Conservation (phyloP, 352 stramenopile species). For the Pythium diclinum region DNA sequence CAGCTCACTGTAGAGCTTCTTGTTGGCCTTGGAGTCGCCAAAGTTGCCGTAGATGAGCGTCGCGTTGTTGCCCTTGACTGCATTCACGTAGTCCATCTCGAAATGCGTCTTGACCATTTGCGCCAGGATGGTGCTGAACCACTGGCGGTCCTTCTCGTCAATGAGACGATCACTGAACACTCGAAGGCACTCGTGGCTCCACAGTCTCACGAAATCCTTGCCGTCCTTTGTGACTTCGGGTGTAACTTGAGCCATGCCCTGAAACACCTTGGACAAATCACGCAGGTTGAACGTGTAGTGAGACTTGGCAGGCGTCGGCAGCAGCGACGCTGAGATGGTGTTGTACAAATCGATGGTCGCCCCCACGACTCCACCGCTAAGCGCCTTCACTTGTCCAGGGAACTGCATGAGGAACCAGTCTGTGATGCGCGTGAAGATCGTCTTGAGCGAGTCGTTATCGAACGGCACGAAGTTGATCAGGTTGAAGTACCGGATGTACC, state of each 20-base stretch:
- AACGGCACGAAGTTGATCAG: conserved; percentile 93
- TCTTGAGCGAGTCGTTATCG: conserved; percentile 78
- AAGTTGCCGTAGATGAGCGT: conserved; percentile 91
- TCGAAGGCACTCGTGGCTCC: conserved; percentile 90
- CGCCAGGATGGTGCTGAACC: conserved; percentile 76
- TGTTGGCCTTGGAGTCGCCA: conserved; percentile 63
- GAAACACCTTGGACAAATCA: conserved; percentile 92
- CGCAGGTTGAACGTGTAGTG: conserved; percentile 95
- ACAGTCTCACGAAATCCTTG: conserved; percentile 86
- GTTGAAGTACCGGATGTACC: conserved; percentile 93
- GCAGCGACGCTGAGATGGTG: conserved; percentile 82
- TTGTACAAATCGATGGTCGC: conserved; percentile 93
- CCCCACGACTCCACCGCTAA: conserved; percentile 63
- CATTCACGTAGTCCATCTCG: conserved; percentile 63
- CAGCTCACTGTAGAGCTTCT: conserved; percentile 88
- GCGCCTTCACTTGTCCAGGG: conserved; percentile 69
- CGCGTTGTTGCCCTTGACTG: conserved; percentile 54
- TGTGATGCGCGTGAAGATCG: conserved; percentile 88
- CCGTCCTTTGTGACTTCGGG: conserved; percentile 77
- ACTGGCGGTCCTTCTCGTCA: conserved; percentile 83
- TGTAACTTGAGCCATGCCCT: conserved; percentile 86
- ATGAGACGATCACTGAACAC: conserved; percentile 92
- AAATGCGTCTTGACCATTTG: conserved; percentile 79
- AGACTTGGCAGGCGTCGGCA: conserved; percentile 91
- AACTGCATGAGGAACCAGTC: conserved; percentile 91